Conservation (phyloP, 148 eudicot genomes). For the Fagopyrum tataricum region DNA sequence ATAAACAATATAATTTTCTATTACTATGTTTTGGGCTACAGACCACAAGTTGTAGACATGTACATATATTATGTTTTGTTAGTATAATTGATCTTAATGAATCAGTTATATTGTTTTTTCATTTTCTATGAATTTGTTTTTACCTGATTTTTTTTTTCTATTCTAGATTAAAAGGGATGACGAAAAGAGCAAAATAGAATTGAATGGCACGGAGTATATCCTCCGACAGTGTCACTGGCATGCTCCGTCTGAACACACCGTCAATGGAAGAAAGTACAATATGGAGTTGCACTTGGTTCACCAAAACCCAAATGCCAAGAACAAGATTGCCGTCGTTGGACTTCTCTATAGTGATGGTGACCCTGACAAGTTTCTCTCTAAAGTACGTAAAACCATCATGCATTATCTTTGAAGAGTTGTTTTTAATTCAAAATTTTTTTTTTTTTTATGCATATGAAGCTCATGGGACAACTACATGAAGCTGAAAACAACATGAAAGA, state of each 20-base stretch:
- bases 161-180: slow-evolving; percentile 44
- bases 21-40: no score
- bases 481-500: slow-evolving; percentile 28
- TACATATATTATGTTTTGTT: no score
- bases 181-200: slow-evolving; percentile 36
- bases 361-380: slow-evolving; percentile 37
- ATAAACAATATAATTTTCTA: no score
- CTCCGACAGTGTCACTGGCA: slow-evolving; percentile 67
- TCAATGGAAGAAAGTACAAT: slow-evolving; percentile 45
- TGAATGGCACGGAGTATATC: slow-evolving; percentile 38
- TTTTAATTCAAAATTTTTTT: no score
- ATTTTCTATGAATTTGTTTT: not conserved
- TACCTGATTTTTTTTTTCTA: no score
- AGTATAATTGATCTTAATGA: no score
- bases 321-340: slow-evolving; percentile 39
- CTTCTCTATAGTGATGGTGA: slow-evolving; percentile 44
- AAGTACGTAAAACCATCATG: no score
- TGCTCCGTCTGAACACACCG: slow-evolving; percentile 65
- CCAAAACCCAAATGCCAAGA: slow-evolving; percentile 19
- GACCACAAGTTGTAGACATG: no score
- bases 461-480: slow-evolving; percentile 26
- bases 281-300: slow-evolving; percentile 72
- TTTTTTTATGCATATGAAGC: slow-evolving; percentile 27
- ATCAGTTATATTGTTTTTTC: not conserved
- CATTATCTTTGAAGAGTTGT: not conserved